A percentile compares a stretch with the other conserved stretches of the same genome.
Evolutionary conservation across 2,329 filamentous ascomycete species (phyloP).

Genomic region (Macrophomina phaseolina): DNA sequence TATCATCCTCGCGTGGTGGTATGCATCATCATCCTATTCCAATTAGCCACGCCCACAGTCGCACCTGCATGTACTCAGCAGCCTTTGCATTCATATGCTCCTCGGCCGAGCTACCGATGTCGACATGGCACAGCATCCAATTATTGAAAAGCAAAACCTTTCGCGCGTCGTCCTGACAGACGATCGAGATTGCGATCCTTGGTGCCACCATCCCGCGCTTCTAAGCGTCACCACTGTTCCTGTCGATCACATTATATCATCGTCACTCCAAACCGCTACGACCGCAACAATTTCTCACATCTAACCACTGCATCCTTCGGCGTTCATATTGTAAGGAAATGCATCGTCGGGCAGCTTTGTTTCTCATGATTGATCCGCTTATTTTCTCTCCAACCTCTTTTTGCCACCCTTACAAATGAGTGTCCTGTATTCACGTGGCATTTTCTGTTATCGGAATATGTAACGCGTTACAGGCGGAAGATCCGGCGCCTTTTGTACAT

Average conservation of each 20-base stretch:
- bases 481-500: not conserved
- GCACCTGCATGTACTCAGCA: not conserved
- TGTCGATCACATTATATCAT: constrained; percentile 4
- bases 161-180: not conserved
- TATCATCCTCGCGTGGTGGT: constrained; percentile 25
- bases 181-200: constrained; percentile 12
- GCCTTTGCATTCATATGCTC: not conserved
- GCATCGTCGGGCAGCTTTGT: not conserved
- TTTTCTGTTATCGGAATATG: not conserved
- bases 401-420: not conserved
- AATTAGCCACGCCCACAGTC: not conserved
- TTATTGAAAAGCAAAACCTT: not conserved
- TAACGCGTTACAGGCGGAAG: not conserved
- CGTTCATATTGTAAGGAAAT: not conserved
- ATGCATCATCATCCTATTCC: not conserved
- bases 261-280: not conserved
- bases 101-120: no score
- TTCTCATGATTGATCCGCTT: not conserved
- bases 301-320: not conserved
- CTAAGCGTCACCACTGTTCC: not conserved
- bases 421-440: not conserved
- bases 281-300: not conserved
- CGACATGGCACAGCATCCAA: not conserved
- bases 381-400: not conserved
- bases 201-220: not conserved